phyloP scores from a whole-genome alignment of 768 basidiomycete species.

The Auriscalpium orientale region DNA sequence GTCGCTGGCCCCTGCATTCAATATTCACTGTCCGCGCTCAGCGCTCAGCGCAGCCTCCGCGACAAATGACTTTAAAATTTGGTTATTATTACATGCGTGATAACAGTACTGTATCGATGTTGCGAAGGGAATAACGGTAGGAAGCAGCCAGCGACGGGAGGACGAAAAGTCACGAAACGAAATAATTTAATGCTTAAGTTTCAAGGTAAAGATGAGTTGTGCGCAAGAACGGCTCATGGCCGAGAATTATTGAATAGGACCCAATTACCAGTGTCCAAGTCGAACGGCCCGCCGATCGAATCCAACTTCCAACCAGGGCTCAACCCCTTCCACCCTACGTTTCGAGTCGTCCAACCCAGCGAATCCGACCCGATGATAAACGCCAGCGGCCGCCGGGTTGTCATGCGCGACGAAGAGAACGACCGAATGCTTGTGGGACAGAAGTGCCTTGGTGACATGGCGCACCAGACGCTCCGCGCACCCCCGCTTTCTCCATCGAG shows the following conservation, averaged over 20 bases:
- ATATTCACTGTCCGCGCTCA: too few species aligned
- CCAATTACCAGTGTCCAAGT: conserved; percentile 61
- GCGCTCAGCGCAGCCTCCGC: too few species aligned
- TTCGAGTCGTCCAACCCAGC: conserved; percentile 33
- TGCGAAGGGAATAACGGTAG: too few species aligned
- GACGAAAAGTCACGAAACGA: too few species aligned
- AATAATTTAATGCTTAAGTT: too few species aligned
- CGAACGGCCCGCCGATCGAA: conserved; percentile 40
- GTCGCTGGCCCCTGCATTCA: too few species aligned
- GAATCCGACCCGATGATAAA: conserved; percentile 65
- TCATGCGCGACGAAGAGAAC: conserved; percentile 61
- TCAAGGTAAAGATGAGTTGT: too few species aligned
- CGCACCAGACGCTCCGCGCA: conserved; percentile 59
- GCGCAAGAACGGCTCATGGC: not conserved
- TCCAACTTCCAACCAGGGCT: conserved; percentile 58
- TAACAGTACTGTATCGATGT: too few species aligned
- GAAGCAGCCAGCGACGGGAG: too few species aligned
- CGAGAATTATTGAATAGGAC: not conserved
- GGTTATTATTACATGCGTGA: too few species aligned
- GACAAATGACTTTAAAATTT: too few species aligned
- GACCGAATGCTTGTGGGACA: conserved; percentile 37
- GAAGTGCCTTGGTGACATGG: conserved; percentile 43
- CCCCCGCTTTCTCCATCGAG: conserved; percentile 41
- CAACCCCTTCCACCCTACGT: conserved; percentile 33
- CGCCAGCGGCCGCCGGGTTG: conserved; percentile 43